phyloP scores from a whole-genome alignment of 2,329 filamentous ascomycete species.

The Paraphoma sp. region DNA sequence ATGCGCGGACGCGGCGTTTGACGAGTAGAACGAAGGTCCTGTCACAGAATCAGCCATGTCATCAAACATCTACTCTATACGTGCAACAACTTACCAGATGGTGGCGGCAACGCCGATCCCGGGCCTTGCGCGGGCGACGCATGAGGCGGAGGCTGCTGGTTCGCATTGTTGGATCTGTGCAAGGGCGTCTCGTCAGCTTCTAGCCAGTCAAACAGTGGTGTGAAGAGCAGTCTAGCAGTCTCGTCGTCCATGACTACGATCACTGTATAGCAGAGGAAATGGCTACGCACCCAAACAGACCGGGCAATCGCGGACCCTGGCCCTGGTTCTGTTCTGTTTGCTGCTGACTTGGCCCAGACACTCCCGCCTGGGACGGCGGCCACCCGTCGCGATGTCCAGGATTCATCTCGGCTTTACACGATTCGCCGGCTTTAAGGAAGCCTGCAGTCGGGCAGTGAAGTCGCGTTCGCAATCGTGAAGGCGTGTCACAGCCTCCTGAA shows the following conservation, averaged over 20 bases:
- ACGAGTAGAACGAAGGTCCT: conserved; percentile 51
- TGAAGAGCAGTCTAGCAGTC: conserved; percentile 15
- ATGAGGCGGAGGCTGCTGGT: conserved; percentile 41
- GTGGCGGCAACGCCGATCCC: conserved; percentile 48
- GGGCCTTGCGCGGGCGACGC: conserved; percentile 45
- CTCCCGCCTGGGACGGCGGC: conserved; percentile 53
- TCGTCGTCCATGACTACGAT: conserved; percentile 23
- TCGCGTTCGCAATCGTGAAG: conserved; percentile 22
- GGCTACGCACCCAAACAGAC: conserved; percentile 44
- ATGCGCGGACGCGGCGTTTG: conserved; percentile 41
- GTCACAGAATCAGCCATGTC: conserved; percentile 21
- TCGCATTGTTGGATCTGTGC: conserved; percentile 40
- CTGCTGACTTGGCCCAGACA: conserved; percentile 54
- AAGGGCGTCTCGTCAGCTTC: conserved; percentile 24
- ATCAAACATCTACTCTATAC: conserved; percentile 9
- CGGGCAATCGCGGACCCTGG: conserved; percentile 42
- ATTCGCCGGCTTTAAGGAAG: conserved; percentile 33
- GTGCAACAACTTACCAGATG: conserved; percentile 43
- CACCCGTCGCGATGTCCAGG: conserved; percentile 50
- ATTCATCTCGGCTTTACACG: conserved; percentile 48
- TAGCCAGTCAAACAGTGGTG: conserved; percentile 14
- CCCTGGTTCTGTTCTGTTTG: conserved; percentile 44
- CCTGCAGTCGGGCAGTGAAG: conserved; percentile 14
- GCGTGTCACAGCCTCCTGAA: conserved; percentile 10
- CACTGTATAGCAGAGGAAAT: conserved; percentile 4